Evolutionary conservation across 768 basidiomycete genomes (phyloP).

Genomic region (Amanita polypyramis): DNA sequence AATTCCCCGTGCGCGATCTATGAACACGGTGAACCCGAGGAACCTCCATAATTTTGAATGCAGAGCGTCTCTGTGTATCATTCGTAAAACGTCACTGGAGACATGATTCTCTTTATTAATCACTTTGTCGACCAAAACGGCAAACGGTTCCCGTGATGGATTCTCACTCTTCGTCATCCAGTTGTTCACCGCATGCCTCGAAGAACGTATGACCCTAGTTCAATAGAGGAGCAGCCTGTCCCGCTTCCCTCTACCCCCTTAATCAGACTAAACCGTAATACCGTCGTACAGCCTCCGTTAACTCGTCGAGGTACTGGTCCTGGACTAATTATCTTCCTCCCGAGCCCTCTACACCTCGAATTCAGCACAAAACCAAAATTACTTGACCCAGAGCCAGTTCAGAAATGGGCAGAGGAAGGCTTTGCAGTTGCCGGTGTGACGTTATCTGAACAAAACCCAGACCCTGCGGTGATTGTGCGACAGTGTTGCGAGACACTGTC

Average conservation of each 20-base stretch:
- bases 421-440: conserved; percentile 34
- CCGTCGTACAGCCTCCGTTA: conserved; percentile 35
- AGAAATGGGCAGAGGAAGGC: conserved; percentile 48
- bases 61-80: too few species aligned
- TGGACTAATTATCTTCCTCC: conserved; percentile 34
- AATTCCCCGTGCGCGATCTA: not conserved
- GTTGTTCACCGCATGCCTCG: conserved; percentile 10
- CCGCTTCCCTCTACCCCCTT: conserved; percentile 31
- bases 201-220: conserved; percentile 25
- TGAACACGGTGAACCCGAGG: too few species aligned
- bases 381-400: conserved; percentile 37
- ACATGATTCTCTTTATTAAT: not conserved
- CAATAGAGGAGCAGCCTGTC: conserved; percentile 29
- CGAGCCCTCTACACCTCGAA: conserved; percentile 17
- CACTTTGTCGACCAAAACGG: not conserved
- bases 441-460: conserved; percentile 11
- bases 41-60: too few species aligned
- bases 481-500: conserved; percentile 25
- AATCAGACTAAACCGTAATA: conserved; percentile 18
- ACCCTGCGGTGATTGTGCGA: conserved; percentile 19
- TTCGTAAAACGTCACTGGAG: too few species aligned
- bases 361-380: conserved; percentile 17
- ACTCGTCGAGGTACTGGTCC: conserved; percentile 39
- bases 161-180: not conserved
- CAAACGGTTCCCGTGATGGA: not conserved